phyloP scores from a whole-genome alignment of 116 monocot species.

The Posidonia oceanica region DNA sequence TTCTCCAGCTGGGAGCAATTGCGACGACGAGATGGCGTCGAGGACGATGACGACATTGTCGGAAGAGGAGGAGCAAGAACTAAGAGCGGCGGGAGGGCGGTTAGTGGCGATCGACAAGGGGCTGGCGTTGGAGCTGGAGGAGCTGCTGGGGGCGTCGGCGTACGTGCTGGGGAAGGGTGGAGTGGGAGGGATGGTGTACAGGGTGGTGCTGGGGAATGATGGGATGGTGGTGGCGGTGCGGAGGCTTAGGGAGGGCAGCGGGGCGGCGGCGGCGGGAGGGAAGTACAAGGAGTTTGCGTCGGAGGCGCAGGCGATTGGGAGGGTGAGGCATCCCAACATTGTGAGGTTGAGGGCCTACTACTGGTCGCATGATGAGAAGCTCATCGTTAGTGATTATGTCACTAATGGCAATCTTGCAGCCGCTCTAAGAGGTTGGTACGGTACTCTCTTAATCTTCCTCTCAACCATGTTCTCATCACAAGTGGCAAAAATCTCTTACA shows the following conservation, averaged over 20 bases:
- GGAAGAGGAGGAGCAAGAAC: background rate
- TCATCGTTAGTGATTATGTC: constrained; percentile 77
- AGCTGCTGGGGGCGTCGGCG: constrained; percentile 83
- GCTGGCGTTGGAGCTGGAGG: constrained; percentile 68
- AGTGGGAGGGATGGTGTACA: constrained; percentile 72
- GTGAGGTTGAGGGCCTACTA: constrained; percentile 79
- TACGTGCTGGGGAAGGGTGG: constrained; percentile 89
- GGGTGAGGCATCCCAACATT: constrained; percentile 60
- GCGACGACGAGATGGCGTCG: background rate
- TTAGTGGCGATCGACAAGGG: constrained; percentile 73
- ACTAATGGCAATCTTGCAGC: constrained; percentile 71
- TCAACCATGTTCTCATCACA: background rate
- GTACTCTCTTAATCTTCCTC: background rate
- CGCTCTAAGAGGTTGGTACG: constrained; percentile 61
- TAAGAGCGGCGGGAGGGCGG: constrained; percentile 23
- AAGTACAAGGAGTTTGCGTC: constrained; percentile 72
- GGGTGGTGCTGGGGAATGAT: constrained; percentile 85
- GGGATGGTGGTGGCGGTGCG: constrained; percentile 70
- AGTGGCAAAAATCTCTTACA: too few relatives aligned
- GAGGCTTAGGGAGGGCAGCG: constrained; percentile 41
- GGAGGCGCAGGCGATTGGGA: constrained; percentile 59
- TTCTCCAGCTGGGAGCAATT: too few relatives aligned
- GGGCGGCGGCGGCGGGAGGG: constrained; percentile 4
- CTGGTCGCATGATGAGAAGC: constrained; percentile 89
- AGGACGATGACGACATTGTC: constrained; percentile 1